phyloP scores from a whole-genome alignment of 139 green algal species.

The Closterium sp. region DNA sequence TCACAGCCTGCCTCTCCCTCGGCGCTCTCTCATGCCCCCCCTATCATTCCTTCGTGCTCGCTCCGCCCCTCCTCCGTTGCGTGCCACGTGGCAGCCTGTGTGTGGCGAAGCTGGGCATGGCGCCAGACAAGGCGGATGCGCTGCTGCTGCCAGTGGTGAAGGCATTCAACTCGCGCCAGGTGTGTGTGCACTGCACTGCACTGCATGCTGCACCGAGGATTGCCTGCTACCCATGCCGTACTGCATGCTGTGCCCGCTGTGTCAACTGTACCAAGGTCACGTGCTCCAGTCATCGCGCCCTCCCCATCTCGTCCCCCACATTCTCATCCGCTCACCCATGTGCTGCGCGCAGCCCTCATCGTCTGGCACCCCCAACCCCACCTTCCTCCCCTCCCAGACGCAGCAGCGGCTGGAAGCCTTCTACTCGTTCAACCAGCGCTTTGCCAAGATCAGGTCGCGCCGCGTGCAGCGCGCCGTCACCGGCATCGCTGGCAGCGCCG shows the following conservation, averaged over 20 bases:
- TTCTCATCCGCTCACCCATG: no score
- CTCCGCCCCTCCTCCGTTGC: not conserved
- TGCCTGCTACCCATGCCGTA: no score
- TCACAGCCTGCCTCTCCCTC: not conserved
- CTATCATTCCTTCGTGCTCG: not conserved
- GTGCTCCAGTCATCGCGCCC: no score
- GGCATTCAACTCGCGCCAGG: conserved; percentile 29
- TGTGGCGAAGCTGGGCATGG: conserved; percentile 39
- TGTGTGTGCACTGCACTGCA: no score
- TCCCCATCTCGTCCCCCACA: no score
- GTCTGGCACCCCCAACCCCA: not conserved
- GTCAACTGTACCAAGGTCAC: no score
- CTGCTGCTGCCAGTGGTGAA: conserved; percentile 48
- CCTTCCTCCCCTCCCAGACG: conserved; percentile 17
- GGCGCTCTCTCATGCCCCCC: not conserved
- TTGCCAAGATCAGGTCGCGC: conserved; percentile 53
- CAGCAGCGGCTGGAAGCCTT: conserved; percentile 53
- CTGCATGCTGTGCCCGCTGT: not conserved
- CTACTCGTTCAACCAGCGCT: conserved; percentile 53
- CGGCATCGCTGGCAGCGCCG: conserved; percentile 39
- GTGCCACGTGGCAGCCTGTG: not conserved
- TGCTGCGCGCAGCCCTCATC: not conserved
- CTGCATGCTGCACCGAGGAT: no score
- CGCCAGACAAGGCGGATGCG: conserved; percentile 43
- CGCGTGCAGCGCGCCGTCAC: conserved; percentile 54